Base-by-base conservation (phyloP, 352 stramenopile species). In the Phytopythium boreale region DNA sequence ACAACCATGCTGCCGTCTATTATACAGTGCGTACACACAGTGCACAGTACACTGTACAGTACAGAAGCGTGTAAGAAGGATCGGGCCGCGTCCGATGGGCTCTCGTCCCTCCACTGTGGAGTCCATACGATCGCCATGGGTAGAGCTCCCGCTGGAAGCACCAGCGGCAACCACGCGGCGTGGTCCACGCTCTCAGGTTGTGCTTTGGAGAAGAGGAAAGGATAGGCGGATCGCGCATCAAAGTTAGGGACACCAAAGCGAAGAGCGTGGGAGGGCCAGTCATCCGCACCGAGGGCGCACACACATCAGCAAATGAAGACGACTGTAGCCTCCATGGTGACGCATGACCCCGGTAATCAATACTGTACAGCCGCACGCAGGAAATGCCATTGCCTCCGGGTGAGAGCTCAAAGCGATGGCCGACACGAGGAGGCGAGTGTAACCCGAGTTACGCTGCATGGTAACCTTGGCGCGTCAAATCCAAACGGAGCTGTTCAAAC, bases 401-500 rank as follows among this genome's bases (percentile, higher is more conserved):
- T 1, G 43, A 12, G 10, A 26, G 6, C 43, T 46, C 2, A 5
- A 14, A 49, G 43, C 43, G 19, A 2, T 15, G 20, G 41, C 19
- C 2, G 39, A 4, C 11, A 14, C 5, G 4, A 17, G 39, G 11
- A n/a, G 17, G 41, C 1, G 41, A 10, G 49, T 12, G 49, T 56
- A 56, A 56, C 49, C 49, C 4, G 49, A 56, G 49, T 36, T 56
- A 56, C 49, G 49, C 26, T 17, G 49, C 49, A 39, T 12, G 14
- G 49, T 56, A 56, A 34, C 49, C 49, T n/a, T 37, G 4, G 14
- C 34, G 0, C 26, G 34, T 58, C 52, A 58, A 58, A 58, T 58
- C 52, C 36, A 34, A 50, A 14, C 2, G 36, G 36, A 61, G 56
- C 37, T 34, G 53, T n/a, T 59, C 53, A 43, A 39, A 58, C 51